A percentile compares a stretch with the other conserved stretches of the same genome.
These are phyloP conservation scores for Diplodia mutila DNA, from an alignment of 2,329 filamentous ascomycete genomes.

Conservation along the genomic window DNA sequence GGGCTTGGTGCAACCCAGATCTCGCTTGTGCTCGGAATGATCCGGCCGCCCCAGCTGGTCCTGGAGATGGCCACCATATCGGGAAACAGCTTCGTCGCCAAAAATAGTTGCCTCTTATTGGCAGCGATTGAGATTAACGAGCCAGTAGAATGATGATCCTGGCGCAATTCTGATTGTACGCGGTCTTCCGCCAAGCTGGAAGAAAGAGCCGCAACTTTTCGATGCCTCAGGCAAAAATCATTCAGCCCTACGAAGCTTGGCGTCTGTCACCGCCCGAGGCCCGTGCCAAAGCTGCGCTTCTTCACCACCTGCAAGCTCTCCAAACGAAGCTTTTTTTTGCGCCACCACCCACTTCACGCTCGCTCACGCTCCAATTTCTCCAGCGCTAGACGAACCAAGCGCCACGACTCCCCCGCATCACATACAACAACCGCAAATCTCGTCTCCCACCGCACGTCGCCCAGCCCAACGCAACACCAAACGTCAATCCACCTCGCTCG, in stretches of 20 bases:
- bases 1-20: background rate
- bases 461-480: background rate
- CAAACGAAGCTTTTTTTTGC: background rate
- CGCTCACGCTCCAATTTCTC: slow-evolving; percentile 1
- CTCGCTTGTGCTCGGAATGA: slow-evolving; percentile 13
- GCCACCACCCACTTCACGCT: background rate
- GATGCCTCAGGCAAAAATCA: slow-evolving; percentile 8
- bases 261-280: background rate
- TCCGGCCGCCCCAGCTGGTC: background rate
- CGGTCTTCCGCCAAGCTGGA: background rate
- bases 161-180: background rate
- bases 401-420: background rate
- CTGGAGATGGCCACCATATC: background rate
- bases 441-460: background rate
- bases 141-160: background rate
- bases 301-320: slow-evolving; percentile 13
- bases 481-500: background rate
- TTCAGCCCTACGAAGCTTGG: slow-evolving; percentile 22
- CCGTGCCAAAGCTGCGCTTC: slow-evolving; percentile 16
- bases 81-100: background rate
- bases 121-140: slow-evolving; percentile 3
- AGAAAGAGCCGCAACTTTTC: background rate
- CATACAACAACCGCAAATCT: background rate
- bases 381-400: background rate
- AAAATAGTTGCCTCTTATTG: slow-evolving; percentile 4